phyloP scores from a whole-genome alignment of 805 yeast species.

The Saturnispora bothae region DNA sequence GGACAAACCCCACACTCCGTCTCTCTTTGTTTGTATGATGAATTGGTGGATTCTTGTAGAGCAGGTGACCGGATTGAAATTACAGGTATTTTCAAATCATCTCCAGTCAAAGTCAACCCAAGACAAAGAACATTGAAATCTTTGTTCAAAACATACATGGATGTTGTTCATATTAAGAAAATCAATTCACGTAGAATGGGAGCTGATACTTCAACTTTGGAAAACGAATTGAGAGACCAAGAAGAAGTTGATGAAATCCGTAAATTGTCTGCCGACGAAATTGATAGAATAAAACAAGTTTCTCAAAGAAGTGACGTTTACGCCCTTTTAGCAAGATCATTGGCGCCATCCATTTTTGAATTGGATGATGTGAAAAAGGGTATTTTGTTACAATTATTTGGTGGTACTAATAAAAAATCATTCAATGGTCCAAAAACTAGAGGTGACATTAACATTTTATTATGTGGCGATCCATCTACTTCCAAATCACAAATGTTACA shows the following conservation, averaged over 20 bases:
- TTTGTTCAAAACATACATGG: slow-evolving; percentile 85
- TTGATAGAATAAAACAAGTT: slow-evolving; percentile 48
- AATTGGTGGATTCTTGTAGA: slow-evolving; percentile 83
- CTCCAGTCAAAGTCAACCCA: slow-evolving; percentile 83
- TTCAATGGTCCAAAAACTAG: slow-evolving; percentile 87
- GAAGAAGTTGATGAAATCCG: slow-evolving; percentile 71
- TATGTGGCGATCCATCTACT: slow-evolving; percentile 98
- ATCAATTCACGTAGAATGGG: slow-evolving; percentile 75
- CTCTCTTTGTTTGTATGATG: slow-evolving; percentile 89
- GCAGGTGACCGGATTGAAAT: slow-evolving; percentile 97
- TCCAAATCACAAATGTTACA: slow-evolving; percentile 90
- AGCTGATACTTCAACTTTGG: slow-evolving; percentile 63
- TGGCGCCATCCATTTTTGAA: slow-evolving; percentile 96
- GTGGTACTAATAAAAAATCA: slow-evolving; percentile 88
- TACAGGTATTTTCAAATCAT: slow-evolving; percentile 87
- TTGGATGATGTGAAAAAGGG: slow-evolving; percentile 97
- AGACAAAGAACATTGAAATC: slow-evolving; percentile 75
- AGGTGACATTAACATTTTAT: slow-evolving; percentile 85
- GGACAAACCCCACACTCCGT: slow-evolving; percentile 98
- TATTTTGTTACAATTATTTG: slow-evolving; percentile 80
- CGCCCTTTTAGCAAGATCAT: slow-evolving; percentile 74
- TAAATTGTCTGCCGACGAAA: slow-evolving; percentile 57
- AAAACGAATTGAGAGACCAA: slow-evolving; percentile 47
- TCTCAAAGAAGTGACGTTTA: slow-evolving; percentile 70
- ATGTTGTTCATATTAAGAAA: slow-evolving; percentile 86